Evolutionary conservation across 306 rosid genomes (phyloP).

Genomic region (Clitoria ternatea): DNA sequence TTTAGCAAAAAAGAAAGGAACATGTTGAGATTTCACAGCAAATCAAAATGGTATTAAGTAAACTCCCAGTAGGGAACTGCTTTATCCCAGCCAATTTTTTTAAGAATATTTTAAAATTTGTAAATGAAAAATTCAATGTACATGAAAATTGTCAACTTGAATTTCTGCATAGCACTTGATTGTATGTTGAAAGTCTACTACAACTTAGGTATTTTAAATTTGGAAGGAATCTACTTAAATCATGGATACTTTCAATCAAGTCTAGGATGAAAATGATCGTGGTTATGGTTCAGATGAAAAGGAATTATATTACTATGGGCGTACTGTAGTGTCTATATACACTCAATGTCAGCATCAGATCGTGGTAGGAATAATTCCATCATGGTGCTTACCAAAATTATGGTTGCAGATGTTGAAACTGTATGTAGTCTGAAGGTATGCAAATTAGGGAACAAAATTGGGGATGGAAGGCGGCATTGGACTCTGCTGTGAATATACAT

Average conservation of each 20-base stretch:
- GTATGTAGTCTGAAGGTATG: not conserved
- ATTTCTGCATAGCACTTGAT: not conserved
- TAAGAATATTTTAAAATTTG: not conserved
- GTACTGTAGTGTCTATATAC: not conserved
- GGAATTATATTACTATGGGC: not conserved
- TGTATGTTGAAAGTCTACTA: not conserved
- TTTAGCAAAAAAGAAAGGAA: not conserved
- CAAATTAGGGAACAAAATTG: not conserved
- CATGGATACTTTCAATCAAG: not conserved
- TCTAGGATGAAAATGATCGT: not conserved
- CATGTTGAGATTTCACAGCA: not conserved
- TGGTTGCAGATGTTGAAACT: conserved; percentile 1
- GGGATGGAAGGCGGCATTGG: not conserved
- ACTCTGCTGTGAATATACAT: not conserved
- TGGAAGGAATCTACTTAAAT: no score
- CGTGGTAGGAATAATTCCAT: not conserved
- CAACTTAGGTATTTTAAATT: no score
- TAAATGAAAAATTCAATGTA: not conserved
- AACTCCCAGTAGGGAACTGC: not conserved
- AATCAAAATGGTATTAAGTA: not conserved
- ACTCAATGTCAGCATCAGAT: not conserved
- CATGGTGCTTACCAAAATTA: not conserved
- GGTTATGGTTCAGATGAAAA: not conserved
- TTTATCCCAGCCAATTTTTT: not conserved
- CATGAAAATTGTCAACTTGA: not conserved